Percentiles rank a stretch among this genome's conserved stretches.
Conservation (phyloP, 1,284 basidiomycete species). For the Polyporus tsugae region DNA sequence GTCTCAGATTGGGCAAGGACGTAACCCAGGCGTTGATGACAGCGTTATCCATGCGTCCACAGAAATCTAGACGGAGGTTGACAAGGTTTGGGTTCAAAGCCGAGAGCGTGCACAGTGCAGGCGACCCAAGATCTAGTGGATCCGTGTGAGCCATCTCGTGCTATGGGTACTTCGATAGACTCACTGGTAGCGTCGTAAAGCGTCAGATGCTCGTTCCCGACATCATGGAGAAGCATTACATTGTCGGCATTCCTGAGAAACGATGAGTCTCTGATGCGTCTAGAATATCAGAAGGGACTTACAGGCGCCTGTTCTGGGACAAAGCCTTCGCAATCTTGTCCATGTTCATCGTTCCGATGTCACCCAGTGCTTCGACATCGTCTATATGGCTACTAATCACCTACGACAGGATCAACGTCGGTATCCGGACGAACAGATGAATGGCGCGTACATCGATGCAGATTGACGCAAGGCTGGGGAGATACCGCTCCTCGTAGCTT, state of each 20-base stretch:
- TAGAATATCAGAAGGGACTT: conserved; percentile 39
- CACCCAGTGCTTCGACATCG: conserved; percentile 89
- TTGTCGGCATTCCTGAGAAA: conserved; percentile 73
- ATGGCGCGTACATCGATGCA: conserved; percentile 74
- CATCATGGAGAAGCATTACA: conserved; percentile 84
- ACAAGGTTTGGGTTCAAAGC: conserved; percentile 85
- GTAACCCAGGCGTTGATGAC: conserved; percentile 73
- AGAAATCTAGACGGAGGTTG: conserved; percentile 83
- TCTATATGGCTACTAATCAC: conserved; percentile 89
- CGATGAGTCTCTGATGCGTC: neutral
- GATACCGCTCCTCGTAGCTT: conserved; percentile 74
- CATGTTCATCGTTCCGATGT: conserved; percentile 84
- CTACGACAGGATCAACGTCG: conserved; percentile 47
- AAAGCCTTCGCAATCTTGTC: conserved; percentile 87
- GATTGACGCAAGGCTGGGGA: conserved; percentile 75
- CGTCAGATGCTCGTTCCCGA: conserved; percentile 71
- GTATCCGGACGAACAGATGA: neutral
- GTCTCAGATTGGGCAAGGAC: conserved; percentile 71
- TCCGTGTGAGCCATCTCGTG: conserved; percentile 1
- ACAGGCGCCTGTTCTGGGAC: conserved; percentile 88
- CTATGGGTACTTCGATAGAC: conserved; percentile 38
- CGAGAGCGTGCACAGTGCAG: conserved; percentile 73
- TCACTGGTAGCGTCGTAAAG: conserved; percentile 93
- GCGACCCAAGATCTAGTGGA: conserved; percentile 63
- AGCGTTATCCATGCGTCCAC: conserved; percentile 83